Evolutionary conservation across 176 grass and related monocot species (phyloP).

Genomic region (Oryza rufipogon): DNA sequence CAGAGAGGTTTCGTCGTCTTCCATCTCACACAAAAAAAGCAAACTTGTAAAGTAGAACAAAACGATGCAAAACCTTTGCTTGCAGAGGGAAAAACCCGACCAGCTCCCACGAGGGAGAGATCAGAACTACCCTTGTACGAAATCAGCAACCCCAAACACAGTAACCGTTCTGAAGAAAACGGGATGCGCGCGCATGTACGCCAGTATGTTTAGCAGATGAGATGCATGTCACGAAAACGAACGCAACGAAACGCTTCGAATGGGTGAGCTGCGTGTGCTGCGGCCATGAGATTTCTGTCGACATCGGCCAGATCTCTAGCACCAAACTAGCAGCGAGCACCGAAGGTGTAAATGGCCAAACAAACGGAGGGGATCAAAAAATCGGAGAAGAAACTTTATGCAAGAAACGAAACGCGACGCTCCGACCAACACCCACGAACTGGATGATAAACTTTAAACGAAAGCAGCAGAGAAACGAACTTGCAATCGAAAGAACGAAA

Average conservation of each 20-base stretch:
- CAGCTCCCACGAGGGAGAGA: not conserved
- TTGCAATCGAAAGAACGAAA: not conserved
- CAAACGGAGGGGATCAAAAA: not conserved
- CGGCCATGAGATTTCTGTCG: not conserved
- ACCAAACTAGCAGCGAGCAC: not conserved
- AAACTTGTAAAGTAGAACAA: not conserved
- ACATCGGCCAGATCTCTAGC: not conserved
- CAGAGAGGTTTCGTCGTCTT: not conserved
- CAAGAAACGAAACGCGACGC: not conserved
- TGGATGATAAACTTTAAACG: not conserved
- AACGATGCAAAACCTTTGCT: not conserved
- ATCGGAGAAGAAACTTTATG: not conserved
- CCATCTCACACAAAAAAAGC: not conserved
- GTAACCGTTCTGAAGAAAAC: not conserved
- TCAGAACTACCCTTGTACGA: not conserved
- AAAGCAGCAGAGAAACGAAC: not conserved
- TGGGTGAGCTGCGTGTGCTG: not conserved
- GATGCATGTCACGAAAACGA: not conserved
- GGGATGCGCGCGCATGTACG: not conserved
- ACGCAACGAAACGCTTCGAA: not conserved
- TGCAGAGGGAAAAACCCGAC: not conserved
- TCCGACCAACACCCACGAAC: constrained; percentile 11
- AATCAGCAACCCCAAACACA: too few relatives aligned
- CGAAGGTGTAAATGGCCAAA: not conserved
- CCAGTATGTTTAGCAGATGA: not conserved